Evolutionary conservation across 2,329 filamentous ascomycete species (phyloP).

Genomic region (Trichophyton simii): DNA sequence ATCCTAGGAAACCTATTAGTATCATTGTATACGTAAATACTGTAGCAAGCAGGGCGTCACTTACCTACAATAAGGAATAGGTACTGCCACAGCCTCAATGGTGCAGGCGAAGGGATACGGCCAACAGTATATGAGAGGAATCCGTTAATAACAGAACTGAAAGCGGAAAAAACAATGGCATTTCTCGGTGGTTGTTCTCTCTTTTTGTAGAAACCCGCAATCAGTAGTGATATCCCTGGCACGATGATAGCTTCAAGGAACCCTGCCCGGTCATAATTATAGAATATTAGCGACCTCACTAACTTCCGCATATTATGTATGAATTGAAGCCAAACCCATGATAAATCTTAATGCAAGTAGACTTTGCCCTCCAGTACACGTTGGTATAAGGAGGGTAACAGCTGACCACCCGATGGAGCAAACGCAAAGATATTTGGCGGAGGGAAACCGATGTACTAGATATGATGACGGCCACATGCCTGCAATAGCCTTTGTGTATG

Average conservation of each 20-base stretch:
- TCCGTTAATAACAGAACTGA: slow-evolving; percentile 21
- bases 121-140: slow-evolving; percentile 41
- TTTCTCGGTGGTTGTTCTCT: slow-evolving; percentile 27
- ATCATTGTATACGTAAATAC: not conserved
- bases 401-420: slow-evolving; percentile 44
- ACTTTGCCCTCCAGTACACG: slow-evolving; percentile 38
- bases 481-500: slow-evolving; percentile 29
- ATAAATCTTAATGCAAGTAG: slow-evolving; percentile 29
- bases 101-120: slow-evolving; percentile 33
- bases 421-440: slow-evolving; percentile 41
- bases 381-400: slow-evolving; percentile 35
- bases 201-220: slow-evolving; percentile 30
- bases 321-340: slow-evolving; percentile 19
- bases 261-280: slow-evolving; percentile 6
- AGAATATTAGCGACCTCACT: not conserved
- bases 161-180: slow-evolving; percentile 27
- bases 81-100: slow-evolving; percentile 43
- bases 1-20: slow-evolving; percentile 11
- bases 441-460: slow-evolving; percentile 37
- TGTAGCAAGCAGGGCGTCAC: not conserved
- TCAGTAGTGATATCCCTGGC: slow-evolving; percentile 25
- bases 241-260: slow-evolving; percentile 25
- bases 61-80: slow-evolving; percentile 44
- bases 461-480: slow-evolving; percentile 32
- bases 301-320: not conserved